Evolutionary conservation across 768 basidiomycete species (phyloP).

Genomic region (Mycena sanguinolenta): DNA sequence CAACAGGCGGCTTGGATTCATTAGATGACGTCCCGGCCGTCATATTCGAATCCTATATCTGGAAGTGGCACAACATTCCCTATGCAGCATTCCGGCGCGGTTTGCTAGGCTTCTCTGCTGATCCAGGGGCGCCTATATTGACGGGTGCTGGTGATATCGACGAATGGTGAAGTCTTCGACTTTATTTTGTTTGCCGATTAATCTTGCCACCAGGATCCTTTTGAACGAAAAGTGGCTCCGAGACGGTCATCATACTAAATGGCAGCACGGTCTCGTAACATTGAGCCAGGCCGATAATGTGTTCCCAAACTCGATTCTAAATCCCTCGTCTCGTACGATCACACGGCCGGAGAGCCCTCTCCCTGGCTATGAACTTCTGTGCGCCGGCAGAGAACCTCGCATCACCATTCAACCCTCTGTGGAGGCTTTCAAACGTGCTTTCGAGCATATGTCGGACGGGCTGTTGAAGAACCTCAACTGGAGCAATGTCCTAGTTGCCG

Average conservation of each 20-base stretch:
- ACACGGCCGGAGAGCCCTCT: not conserved
- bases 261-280: slow-evolving; percentile 25
- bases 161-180: slow-evolving; percentile 14
- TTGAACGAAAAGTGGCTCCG: slow-evolving; percentile 22
- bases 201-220: slow-evolving; percentile 13
- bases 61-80: slow-evolving; percentile 14
- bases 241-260: slow-evolving; percentile 1
- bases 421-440: slow-evolving; percentile 8
- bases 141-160: too few species aligned
- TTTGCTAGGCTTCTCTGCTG: not conserved
- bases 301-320: slow-evolving; percentile 6
- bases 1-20: not conserved
- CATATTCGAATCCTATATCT: not conserved
- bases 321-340: not conserved
- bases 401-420: slow-evolving; percentile 25
- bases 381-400: slow-evolving; percentile 3
- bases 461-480: slow-evolving; percentile 22
- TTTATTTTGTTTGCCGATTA: not conserved
- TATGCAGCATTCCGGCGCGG: slow-evolving; percentile 13
- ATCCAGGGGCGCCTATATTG: slow-evolving; percentile 2
- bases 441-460: slow-evolving; percentile 27
- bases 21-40: slow-evolving; percentile 15
- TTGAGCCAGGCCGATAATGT: not conserved
- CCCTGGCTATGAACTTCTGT: slow-evolving; percentile 11
- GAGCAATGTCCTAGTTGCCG: slow-evolving; percentile 24